A percentile compares a stretch with the other conserved stretches of the same genome.
Conservation (phyloP, 768 basidiomycete genomes). For the Phaeolepiota aurea region DNA sequence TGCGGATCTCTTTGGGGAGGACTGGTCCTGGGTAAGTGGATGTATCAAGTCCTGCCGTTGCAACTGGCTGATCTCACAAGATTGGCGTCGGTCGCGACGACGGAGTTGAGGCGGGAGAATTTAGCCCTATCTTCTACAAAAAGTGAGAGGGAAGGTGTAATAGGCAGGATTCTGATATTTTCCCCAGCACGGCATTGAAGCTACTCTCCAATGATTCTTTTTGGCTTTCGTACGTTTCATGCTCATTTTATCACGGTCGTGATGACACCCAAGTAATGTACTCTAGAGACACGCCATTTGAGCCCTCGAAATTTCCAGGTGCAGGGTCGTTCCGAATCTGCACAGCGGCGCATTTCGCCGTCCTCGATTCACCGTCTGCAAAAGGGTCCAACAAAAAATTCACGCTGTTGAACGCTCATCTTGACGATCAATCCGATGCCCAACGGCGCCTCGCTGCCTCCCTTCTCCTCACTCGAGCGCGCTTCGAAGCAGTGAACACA, state of each 20-base stretch:
- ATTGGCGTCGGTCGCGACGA: no score
- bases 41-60: not conserved
- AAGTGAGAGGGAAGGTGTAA: no score
- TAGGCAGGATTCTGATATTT: no score
- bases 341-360: slow-evolving; percentile 32
- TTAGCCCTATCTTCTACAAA: no score
- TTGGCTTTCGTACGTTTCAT: no score
- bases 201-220: no score
- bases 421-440: slow-evolving; percentile 45
- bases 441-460: slow-evolving; percentile 45
- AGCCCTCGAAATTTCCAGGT: slow-evolving; percentile 40
- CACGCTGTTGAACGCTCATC: slow-evolving; percentile 42
- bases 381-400: slow-evolving; percentile 16
- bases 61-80: slow-evolving; percentile 12
- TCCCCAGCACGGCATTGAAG: no score
- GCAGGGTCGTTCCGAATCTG: slow-evolving; percentile 43
- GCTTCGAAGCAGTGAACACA: slow-evolving; percentile 35
- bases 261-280: not conserved
- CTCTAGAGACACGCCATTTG: slow-evolving; percentile 34
- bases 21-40: slow-evolving; percentile 42
- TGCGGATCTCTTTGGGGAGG: slow-evolving; percentile 39
- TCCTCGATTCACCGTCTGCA: slow-evolving; percentile 7
- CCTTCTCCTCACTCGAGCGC: slow-evolving; percentile 38
- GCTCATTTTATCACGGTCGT: no score
- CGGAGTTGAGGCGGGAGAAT: no score